Base-by-base conservation (phyloP, 371 early-diverging fungal species). In the Apophysomyces elegans region DNA sequence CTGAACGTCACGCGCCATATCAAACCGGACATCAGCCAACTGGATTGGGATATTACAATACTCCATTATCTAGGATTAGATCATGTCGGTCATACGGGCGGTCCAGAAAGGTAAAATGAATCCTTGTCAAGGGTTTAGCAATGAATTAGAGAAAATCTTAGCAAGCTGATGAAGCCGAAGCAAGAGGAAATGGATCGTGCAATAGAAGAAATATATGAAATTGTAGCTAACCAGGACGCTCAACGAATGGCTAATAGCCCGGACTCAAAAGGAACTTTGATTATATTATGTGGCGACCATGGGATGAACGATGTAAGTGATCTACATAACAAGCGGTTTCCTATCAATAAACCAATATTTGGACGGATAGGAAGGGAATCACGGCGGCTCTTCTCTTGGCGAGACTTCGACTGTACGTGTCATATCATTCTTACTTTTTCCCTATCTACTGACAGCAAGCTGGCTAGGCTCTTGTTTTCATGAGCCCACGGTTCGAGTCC, bases 281-380 rank as follows among this genome's bases (percentile, higher is more conserved):
- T 99, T 56, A 87, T 99, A n/a, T 79, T 99, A 11, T 88, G 97
- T 61, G 99, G 99, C 39, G 99, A 99, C 80, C 99, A 99, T 76
- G 99, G 99, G 1, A 98, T 99, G 95, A 99, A 97, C 73, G 89
- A 93, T 67, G 90, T 95, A 62, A 91, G 64, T 50, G 57, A 45
- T 21, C 36, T 45, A 37, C 39, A 37, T 47, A 9, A 7, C 57
- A 16, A 58, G 5, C 38, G n/a, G 39, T 7, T 39, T 43, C 21
- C 7, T 26, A 26, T 14, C 1, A 1, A 21, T 50, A 50, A 46
- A 45, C 45, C 11, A 5, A 13, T 5, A 8, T 26, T 2, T 50
- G n/a, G 7, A 41, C 1, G 41, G 8, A 26, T 66, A 86, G 85
- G 77, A 74, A 56, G 89, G 89, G 11, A 88, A 88, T 56, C 89